Conservation (phyloP, 2,329 filamentous ascomycete genomes). For the Thermoascus crustaceus region DNA sequence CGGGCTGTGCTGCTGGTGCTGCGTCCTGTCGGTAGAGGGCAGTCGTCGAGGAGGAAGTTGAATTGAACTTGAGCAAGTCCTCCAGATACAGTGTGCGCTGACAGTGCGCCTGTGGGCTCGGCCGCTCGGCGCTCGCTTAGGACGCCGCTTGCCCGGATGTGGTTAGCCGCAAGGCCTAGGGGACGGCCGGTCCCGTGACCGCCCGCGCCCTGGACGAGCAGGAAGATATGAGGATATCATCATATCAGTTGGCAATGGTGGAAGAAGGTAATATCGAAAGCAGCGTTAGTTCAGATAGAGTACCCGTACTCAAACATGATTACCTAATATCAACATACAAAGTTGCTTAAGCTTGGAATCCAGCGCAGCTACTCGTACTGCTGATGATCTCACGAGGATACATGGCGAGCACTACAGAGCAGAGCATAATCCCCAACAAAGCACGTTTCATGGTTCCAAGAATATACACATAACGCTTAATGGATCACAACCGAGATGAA, state of each 20-base stretch:
- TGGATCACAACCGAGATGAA: too few species aligned
- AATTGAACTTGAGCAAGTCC: conserved; percentile 1
- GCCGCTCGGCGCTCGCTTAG: conserved; percentile 27
- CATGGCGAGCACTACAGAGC: too few species aligned
- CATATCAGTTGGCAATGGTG: not conserved
- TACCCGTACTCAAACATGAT: too few species aligned
- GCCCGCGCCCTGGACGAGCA: conserved; percentile 15
- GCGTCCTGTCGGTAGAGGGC: conserved; percentile 1
- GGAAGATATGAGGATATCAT: not conserved
- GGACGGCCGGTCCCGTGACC: conserved; percentile 22
- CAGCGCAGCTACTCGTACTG: too few species aligned
- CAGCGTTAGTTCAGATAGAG: too few species aligned
- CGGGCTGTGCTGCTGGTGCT: conserved; percentile 22
- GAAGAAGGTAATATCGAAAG: too few species aligned
- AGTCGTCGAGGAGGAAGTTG: conserved; percentile 5
- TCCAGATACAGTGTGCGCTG: conserved; percentile 12
- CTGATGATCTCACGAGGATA: too few species aligned
- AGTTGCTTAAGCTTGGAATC: too few species aligned
- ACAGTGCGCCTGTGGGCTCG: conserved; percentile 18
- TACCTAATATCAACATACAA: too few species aligned
- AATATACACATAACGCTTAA: too few species aligned
- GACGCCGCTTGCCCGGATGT: conserved; percentile 13
- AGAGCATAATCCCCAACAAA: too few species aligned
- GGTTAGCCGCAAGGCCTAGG: conserved; percentile 19
- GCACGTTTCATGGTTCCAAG: too few species aligned